A percentile compares a stretch with the other conserved stretches of the same genome.
These are phyloP conservation scores for Ceriops decandra DNA, from an alignment of 345 rosid genomes.

Conservation along the genomic window DNA sequence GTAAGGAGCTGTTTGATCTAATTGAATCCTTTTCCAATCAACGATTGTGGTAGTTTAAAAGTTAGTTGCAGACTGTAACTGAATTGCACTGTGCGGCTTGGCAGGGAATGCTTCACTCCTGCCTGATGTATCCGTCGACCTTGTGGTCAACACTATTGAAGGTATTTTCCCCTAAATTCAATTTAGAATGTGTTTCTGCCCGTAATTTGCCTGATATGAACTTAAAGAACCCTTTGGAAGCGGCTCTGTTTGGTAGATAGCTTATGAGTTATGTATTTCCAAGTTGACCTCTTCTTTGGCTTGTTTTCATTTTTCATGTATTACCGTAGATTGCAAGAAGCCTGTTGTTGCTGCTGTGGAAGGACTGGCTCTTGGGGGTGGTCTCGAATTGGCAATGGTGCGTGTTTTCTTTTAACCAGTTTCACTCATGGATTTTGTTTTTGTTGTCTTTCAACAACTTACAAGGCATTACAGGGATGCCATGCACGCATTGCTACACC, in stretches of 20 bases:
- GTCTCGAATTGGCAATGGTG: constrained; percentile 88
- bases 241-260: background rate
- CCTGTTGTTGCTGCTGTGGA: constrained; percentile 95
- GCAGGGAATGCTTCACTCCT: constrained; percentile 69
- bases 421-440: background rate
- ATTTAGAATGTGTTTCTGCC: background rate
- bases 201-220: background rate
- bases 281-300: background rate
- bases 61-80: background rate
- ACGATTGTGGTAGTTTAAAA: background rate
- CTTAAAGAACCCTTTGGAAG: background rate
- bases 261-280: background rate
- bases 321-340: constrained; percentile 64
- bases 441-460: background rate
- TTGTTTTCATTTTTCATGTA: constrained; percentile 19
- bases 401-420: constrained; percentile 21
- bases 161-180: constrained; percentile 35
- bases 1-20: constrained; percentile 34
- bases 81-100: background rate
- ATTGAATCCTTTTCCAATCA: background rate
- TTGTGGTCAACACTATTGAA: constrained; percentile 68
- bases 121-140: constrained; percentile 85
- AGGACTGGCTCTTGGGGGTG: constrained; percentile 98
- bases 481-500: constrained; percentile 86
- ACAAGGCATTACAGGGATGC: constrained; percentile 52